Conservation (phyloP, 2,329 filamentous ascomycete species). For the Alternaria consortialis region DNA sequence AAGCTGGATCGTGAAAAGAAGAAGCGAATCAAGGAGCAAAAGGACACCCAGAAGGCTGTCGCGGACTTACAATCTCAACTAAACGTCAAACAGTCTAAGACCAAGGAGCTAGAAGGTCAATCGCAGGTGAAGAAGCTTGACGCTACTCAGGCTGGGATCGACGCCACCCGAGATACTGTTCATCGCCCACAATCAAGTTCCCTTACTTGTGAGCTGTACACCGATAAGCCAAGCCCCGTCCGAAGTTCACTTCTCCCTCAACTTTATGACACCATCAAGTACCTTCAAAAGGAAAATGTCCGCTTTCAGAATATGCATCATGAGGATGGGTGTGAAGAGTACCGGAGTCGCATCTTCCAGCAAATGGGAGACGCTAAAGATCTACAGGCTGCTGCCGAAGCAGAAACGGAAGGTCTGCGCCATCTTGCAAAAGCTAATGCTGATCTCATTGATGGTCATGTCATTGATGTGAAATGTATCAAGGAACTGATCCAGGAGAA, state of each 20-base stretch:
- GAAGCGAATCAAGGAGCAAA: not conserved
- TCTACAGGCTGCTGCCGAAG: slow-evolving; percentile 4
- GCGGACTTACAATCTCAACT: not conserved
- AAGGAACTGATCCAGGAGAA: not conserved
- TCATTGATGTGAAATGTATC: not conserved
- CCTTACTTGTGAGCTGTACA: not conserved
- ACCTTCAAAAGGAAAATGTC: not conserved
- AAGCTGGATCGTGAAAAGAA: not conserved
- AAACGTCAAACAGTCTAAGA: not conserved
- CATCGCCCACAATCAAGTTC: not conserved
- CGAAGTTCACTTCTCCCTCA: no score
- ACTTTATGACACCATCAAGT: not conserved
- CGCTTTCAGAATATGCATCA: not conserved
- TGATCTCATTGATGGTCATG: not conserved
- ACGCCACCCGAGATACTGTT: not conserved
- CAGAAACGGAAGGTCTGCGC: not conserved
- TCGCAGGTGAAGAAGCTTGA: not conserved
- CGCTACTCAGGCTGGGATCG: not conserved
- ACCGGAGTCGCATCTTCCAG: not conserved
- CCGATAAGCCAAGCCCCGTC: not conserved
- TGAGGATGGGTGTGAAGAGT: not conserved
- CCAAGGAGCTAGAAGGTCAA: not conserved
- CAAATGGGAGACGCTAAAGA: slow-evolving; percentile 3
- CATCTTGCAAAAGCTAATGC: slow-evolving; percentile 1
- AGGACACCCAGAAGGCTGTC: not conserved